Evolutionary conservation across 1,139 yeast species (phyloP).

Genomic region (Candida frijolesensis): DNA sequence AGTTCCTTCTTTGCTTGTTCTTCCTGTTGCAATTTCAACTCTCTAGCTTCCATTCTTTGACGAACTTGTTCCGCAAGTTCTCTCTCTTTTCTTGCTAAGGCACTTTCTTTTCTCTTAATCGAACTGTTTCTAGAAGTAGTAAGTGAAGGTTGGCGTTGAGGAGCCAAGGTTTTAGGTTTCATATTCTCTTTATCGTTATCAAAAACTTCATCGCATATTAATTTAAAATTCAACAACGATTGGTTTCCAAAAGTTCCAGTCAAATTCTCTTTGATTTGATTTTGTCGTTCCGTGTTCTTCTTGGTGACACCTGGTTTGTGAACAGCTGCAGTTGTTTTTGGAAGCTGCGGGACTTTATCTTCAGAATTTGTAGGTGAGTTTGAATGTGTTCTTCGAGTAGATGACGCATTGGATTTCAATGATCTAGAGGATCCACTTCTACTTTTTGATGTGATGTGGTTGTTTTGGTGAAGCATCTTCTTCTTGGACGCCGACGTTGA

Average conservation of each 20-base stretch:
- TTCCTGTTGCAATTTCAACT: conserved; percentile 22
- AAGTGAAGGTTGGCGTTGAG: neutral
- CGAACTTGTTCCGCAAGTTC: conserved; percentile 35
- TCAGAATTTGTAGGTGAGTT: neutral
- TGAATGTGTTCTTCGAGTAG: neutral
- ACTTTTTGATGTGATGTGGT: conserved; percentile 19
- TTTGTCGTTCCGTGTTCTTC: conserved; percentile 7
- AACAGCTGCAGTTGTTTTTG: neutral
- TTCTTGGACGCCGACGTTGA: conserved; percentile 45
- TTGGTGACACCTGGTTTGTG: neutral
- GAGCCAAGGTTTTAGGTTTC: conserved; percentile 5
- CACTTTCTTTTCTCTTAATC: conserved; percentile 9
- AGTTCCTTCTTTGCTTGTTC: conserved; percentile 16
- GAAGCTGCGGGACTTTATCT: neutral
- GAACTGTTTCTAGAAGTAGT: conserved; percentile 4
- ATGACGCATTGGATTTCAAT: conserved; percentile 10
- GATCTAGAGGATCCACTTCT: conserved; percentile 7
- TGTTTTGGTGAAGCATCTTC: conserved; percentile 30
- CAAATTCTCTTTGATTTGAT: conserved; percentile 14
- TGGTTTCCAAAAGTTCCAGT: conserved; percentile 22
- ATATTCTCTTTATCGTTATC: conserved; percentile 12
- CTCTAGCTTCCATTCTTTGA: conserved; percentile 32
- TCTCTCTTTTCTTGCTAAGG: conserved; percentile 29
- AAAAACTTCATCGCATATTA: conserved; percentile 37
- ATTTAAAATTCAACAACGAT: conserved; percentile 33